These are phyloP conservation scores for Gastrolobium bilobum DNA, from an alignment of 306 rosid species.

Conservation along the genomic window DNA sequence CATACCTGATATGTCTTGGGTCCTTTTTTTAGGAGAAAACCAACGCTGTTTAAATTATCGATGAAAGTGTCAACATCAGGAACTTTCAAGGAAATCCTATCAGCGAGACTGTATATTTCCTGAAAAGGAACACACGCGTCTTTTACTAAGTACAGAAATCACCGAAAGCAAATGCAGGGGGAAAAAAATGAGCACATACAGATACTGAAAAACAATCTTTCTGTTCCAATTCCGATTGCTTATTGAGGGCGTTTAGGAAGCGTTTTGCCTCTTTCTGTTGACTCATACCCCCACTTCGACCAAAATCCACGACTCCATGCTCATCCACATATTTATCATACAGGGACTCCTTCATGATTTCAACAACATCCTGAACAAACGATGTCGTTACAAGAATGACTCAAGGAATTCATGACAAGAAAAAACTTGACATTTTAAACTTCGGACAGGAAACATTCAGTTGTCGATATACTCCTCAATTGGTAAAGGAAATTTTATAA, in stretches of 20 bases:
- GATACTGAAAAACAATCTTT: slow-evolving; percentile 86
- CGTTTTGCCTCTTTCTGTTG: slow-evolving; percentile 96
- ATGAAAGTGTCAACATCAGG: slow-evolving; percentile 88
- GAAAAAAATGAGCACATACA: slow-evolving; percentile 52
- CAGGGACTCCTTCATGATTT: slow-evolving; percentile 96
- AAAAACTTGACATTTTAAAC: slow-evolving; percentile 38
- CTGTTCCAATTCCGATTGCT: slow-evolving; percentile 89
- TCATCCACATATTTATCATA: slow-evolving; percentile 92
- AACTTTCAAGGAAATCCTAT: slow-evolving; percentile 80
- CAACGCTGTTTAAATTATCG: slow-evolving; percentile 82
- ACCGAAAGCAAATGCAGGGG: slow-evolving; percentile 27
- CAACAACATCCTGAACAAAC: slow-evolving; percentile 88
- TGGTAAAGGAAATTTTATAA: slow-evolving; percentile 5
- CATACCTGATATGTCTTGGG: slow-evolving; percentile 90
- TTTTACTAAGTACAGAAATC: slow-evolving; percentile 17
- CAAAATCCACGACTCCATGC: slow-evolving; percentile 93
- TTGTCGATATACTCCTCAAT: slow-evolving; percentile 12
- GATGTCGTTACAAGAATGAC: slow-evolving; percentile 38
- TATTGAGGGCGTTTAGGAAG: slow-evolving; percentile 89
- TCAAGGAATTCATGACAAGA: slow-evolving; percentile 37
- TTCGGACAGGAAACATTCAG: slow-evolving; percentile 38
- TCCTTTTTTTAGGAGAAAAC: slow-evolving; percentile 91
- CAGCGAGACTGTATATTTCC: slow-evolving; percentile 95
- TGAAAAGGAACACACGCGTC: slow-evolving; percentile 51
- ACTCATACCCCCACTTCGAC: slow-evolving; percentile 99